phyloP scores from a whole-genome alignment of 495 filamentous ascomycete genomes.

The Annulohypoxylon maeteangense region DNA sequence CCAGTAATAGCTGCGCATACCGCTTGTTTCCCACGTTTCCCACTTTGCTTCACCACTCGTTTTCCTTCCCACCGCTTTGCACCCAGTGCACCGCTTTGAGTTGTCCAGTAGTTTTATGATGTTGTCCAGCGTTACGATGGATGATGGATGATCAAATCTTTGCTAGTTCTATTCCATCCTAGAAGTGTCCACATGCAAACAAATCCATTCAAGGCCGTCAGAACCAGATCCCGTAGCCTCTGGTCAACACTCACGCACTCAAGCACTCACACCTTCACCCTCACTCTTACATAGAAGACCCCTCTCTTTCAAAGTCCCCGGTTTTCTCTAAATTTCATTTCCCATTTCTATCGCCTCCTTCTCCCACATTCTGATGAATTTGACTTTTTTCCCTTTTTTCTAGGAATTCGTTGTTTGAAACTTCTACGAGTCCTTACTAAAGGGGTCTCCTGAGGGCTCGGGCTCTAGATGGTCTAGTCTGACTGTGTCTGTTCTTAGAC shows the following conservation, averaged over 20 bases:
- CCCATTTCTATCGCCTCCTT: constrained; percentile 39
- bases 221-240: constrained; percentile 38
- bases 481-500: constrained; percentile 15
- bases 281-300: constrained; percentile 18
- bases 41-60: constrained; percentile 1
- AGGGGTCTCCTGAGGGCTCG: constrained; percentile 6
- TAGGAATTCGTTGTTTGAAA: constrained; percentile 9
- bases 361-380: constrained; percentile 25
- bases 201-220: constrained; percentile 35
- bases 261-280: background rate
- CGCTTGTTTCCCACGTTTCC: constrained; percentile 31
- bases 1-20: constrained; percentile 40
- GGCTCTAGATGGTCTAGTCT: constrained; percentile 8
- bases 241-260: constrained; percentile 9
- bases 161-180: constrained; percentile 30
- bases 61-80: constrained; percentile 31
- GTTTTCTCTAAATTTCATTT: constrained; percentile 24
- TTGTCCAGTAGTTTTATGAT: background rate
- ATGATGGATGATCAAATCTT: constrained; percentile 40
- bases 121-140: constrained; percentile 11
- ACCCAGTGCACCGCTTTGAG: constrained; percentile 1
- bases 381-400: background rate
- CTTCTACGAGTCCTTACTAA: constrained; percentile 8
- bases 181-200: constrained; percentile 45
- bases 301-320: constrained; percentile 25